Conservation (phyloP, 768 basidiomycete genomes). For the Russula emetica region DNA sequence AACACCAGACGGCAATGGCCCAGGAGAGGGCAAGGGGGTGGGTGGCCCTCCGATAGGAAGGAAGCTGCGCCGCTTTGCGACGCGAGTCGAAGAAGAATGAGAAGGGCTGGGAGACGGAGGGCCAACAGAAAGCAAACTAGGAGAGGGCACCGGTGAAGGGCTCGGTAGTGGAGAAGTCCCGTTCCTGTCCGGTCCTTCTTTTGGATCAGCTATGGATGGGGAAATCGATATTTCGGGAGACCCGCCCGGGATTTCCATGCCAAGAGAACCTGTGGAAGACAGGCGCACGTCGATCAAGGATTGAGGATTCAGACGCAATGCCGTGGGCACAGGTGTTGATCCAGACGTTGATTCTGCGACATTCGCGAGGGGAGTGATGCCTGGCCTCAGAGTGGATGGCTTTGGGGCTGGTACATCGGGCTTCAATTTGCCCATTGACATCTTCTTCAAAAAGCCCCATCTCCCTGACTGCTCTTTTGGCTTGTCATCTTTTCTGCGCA, state of each 20-base stretch:
- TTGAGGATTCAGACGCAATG: conserved; percentile 29
- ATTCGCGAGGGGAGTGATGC: conserved; percentile 21
- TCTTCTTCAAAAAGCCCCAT: conserved; percentile 97
- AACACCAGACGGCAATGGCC: conserved; percentile 53
- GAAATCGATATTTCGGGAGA: conserved; percentile 21
- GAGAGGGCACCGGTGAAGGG: conserved; percentile 9
- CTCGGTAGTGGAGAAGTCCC: conserved; percentile 11
- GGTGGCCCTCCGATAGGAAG: conserved; percentile 74
- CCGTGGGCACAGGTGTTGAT: conserved; percentile 8
- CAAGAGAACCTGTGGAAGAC: conserved; percentile 66
- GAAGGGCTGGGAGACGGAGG: conserved; percentile 28
- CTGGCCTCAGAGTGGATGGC: conserved; percentile 37
- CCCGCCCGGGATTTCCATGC: conserved; percentile 13
- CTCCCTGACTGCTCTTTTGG: conserved; percentile 55
- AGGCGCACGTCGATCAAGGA: conserved; percentile 39
- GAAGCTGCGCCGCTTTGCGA: conserved; percentile 81
- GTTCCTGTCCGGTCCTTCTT: conserved; percentile 3
- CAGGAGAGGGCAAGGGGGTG: conserved; percentile 60
- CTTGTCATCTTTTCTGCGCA: conserved; percentile 27
- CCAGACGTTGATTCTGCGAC: conserved; percentile 18
- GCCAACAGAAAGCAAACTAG: conserved; percentile 21
- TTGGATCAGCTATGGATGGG: conserved; percentile 19
- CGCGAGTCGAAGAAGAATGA: conserved; percentile 43
- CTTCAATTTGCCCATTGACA: conserved; percentile 94
- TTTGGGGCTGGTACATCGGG: conserved; percentile 45